These are phyloP conservation scores for Sugiyamaella castrensis DNA, from an alignment of 1,139 yeast genomes.

Conservation along the genomic window DNA sequence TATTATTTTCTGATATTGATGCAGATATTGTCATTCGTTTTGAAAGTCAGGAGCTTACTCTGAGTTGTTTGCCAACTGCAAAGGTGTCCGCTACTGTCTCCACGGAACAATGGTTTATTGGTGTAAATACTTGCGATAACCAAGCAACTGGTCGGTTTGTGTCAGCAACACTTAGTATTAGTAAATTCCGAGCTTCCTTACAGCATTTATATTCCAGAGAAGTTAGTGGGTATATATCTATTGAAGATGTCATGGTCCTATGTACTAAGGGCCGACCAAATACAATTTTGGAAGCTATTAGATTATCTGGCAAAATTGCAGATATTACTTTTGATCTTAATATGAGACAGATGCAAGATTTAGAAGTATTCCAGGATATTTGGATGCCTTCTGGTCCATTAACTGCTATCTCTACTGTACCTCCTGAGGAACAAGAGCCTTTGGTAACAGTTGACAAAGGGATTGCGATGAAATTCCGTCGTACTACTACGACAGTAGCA, in stretches of 20 bases:
- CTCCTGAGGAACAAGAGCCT: background rate
- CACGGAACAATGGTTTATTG: constrained; percentile 59
- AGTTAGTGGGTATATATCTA: constrained; percentile 67
- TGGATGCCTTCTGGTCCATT: constrained; percentile 56
- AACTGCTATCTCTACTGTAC: background rate
- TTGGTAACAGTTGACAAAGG: constrained; percentile 17
- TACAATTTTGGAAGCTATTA: constrained; percentile 26
- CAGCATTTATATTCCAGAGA: constrained; percentile 92
- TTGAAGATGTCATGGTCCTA: constrained; percentile 50
- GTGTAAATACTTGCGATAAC: constrained; percentile 50
- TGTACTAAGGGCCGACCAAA: constrained; percentile 31
- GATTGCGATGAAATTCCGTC: constrained; percentile 52
- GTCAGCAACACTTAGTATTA: constrained; percentile 47
- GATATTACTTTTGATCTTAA: constrained; percentile 65
- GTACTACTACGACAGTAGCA: constrained; percentile 62
- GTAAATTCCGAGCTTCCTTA: constrained; percentile 61
- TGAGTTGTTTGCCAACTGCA: constrained; percentile 92
- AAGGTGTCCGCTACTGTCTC: constrained; percentile 85
- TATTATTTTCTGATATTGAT: constrained; percentile 48
- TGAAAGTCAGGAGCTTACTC: constrained; percentile 67
- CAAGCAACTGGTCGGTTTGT: constrained; percentile 42
- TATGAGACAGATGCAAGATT: constrained; percentile 81
- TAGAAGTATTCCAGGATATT: constrained; percentile 76
- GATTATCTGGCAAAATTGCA: constrained; percentile 51
- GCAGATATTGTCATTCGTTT: constrained; percentile 62